Evolutionary conservation across 306 rosid genomes (phyloP), one percentile per base, ranked within the genome.

Genomic region (Senna siamea): DNA sequence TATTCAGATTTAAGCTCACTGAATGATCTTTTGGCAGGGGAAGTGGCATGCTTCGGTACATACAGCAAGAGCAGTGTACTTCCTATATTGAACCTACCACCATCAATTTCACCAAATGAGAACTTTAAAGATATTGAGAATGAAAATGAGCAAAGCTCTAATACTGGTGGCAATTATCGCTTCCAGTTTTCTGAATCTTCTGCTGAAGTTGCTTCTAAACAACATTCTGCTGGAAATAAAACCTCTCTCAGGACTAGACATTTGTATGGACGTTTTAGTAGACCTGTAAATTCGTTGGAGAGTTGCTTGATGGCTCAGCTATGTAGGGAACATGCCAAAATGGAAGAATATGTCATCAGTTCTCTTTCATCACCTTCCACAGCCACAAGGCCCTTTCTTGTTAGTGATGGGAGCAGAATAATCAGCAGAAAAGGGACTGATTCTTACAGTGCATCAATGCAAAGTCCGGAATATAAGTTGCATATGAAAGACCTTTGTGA

Each of bases 281-380:
- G 66, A 83, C 93, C 95, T 0, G 61, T 76, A 34, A 89, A 63
- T 81, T 89, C 97, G n/a, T 66, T 89, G 55, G 96, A 91, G 69
- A 86, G 97, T 85, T 91, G 97, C 79, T 86, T 88, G 43, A 60
- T 89, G 91, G 89, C 97, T 69, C 97, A 90, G 69, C 78, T 87
- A 9, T 84, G 79, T 81, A 87, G 73, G 52, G 93, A 89, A 69
- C 90, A 64, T 53, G 78, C 84, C 53, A 84, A 86, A 77, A 75
- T 83, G 75, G 86, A 86, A 75, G 88, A 89, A 63, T 80, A 71
- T 65, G 81, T 77, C 68, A 81, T 86, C 66, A 76, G 80, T 58
- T 78, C 87, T 66, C 76, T 41, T 80, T 82, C 88, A 61, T 80
- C 83, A 2, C 77, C 74, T 13, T 68, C 87, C 28, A 35, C 26